Evolutionary conservation across 148 eudicot species (phyloP), one percentile per base, ranked within the genome.

Genomic region (Rhododendron simsii): DNA sequence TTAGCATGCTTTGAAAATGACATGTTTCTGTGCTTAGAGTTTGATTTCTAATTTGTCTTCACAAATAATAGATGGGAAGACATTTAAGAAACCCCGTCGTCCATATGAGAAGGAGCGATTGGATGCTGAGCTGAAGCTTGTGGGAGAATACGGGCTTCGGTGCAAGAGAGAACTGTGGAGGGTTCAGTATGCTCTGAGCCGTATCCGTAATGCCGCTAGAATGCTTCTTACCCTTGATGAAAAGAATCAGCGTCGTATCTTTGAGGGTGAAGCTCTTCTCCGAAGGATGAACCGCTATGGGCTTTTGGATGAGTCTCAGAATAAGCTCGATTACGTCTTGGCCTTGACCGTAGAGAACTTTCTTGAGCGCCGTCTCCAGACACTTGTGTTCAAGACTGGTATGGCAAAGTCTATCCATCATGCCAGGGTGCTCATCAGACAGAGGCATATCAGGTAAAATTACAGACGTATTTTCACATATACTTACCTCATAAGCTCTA

Each of bases 371-470:
- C 91, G 91, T 35, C 91, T 89, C 63, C 91, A 89, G 71, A 89
- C 91, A 18, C 89, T 87, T 53, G 91, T 89, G 41, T 89, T 89
- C 85, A 89, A 89, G 85, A 74, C 90, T 26, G 90, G 90, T 37
- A 89, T 89, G 90, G 90, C 90, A 6, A 89, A 89, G 87, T 89
- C 90, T 10, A 89, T 89, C 80, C 90, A 89, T 81, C 90, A 87
- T 89, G 91, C 91, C 23, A 82, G 90, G 30, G 90, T 89, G 39
- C 90, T 89, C 53, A 89, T 89, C 67, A 86, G 88, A 84, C 89
- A 89, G 51, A 87, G 91, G 84, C 91, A 89, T 74, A 87, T 87
- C 81, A 82, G 87, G 90, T 88, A 88, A 61, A 9, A 12, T 26
- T 26, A 10, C 1, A n/a, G 14, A n/a, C 1, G 4, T n/a, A 3